Evolutionary conservation across 2,329 filamentous ascomycete species (phyloP).

Genomic region (Davidsoniella neocaledoniae): DNA sequence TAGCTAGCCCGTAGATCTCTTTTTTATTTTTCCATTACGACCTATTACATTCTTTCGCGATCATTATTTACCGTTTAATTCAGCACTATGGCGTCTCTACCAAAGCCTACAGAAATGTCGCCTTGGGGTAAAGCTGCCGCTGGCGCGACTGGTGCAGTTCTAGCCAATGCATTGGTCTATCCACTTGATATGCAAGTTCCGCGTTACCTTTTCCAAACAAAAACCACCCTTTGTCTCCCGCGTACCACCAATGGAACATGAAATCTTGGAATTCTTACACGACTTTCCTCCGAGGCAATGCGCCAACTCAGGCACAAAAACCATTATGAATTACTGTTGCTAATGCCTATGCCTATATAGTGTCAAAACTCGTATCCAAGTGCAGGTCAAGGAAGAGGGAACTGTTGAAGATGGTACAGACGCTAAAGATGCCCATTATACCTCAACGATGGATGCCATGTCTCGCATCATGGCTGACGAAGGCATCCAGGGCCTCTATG

Average conservation of each 20-base stretch:
- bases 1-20: background rate
- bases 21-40: background rate
- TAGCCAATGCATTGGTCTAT: conserved; percentile 92
- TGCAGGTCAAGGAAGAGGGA: conserved; percentile 44
- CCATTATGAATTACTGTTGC: background rate
- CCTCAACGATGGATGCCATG: conserved; percentile 76
- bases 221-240: no score
- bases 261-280: background rate
- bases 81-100: conserved; percentile 32
- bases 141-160: conserved; percentile 78
- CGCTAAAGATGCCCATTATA: conserved; percentile 53
- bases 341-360: conserved; percentile 27
- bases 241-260: no score
- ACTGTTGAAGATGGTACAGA: conserved; percentile 29
- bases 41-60: background rate
- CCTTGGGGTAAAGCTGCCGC: conserved; percentile 89
- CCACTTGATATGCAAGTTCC: conserved; percentile 77
- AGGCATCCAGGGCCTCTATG: conserved; percentile 68
- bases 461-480: conserved; percentile 67
- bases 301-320: background rate
- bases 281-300: background rate
- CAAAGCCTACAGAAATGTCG: conserved; percentile 55
- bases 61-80: background rate
- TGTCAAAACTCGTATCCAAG: conserved; percentile 90
- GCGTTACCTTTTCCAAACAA: background rate